phyloP scores from a whole-genome alignment of 106 monocot genomes.

The Dioscorea zingiberensis region DNA sequence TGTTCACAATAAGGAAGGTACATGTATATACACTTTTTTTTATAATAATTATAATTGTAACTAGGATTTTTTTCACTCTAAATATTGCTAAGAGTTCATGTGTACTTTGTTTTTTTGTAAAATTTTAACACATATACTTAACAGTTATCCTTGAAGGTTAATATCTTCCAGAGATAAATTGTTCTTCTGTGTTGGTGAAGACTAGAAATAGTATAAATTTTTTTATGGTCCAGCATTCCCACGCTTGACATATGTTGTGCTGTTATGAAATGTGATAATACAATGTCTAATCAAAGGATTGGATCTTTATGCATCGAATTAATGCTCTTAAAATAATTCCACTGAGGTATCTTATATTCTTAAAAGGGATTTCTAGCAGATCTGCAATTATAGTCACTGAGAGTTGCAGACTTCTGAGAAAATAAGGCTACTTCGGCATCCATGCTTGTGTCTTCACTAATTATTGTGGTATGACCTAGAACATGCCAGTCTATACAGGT shows the following conservation, averaged over 20 bases:
- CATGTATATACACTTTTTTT: background rate
- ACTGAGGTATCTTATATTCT: no score
- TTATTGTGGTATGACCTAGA: no score
- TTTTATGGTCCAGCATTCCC: background rate
- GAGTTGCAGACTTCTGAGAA: no score
- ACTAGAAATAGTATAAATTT: background rate
- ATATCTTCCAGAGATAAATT: background rate
- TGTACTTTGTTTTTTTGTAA: background rate
- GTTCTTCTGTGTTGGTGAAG: background rate
- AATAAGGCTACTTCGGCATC: no score
- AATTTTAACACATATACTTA: background rate
- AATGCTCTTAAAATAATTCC: no score
- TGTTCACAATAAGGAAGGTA: conserved; percentile 39
- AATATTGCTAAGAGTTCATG: background rate
- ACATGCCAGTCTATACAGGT: no score
- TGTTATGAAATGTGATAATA: conserved; percentile 1
- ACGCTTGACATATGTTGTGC: background rate
- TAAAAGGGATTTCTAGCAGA: no score
- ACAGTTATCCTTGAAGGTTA: background rate
- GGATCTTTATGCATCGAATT: background rate
- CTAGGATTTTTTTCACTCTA: background rate
- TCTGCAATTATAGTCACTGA: no score
- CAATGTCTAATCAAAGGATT: background rate
- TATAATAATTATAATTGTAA: background rate
- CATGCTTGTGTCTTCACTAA: no score